These are phyloP conservation scores for Daldinia caldariorum DNA, from an alignment of 495 filamentous ascomycete species.

Conservation along the genomic window DNA sequence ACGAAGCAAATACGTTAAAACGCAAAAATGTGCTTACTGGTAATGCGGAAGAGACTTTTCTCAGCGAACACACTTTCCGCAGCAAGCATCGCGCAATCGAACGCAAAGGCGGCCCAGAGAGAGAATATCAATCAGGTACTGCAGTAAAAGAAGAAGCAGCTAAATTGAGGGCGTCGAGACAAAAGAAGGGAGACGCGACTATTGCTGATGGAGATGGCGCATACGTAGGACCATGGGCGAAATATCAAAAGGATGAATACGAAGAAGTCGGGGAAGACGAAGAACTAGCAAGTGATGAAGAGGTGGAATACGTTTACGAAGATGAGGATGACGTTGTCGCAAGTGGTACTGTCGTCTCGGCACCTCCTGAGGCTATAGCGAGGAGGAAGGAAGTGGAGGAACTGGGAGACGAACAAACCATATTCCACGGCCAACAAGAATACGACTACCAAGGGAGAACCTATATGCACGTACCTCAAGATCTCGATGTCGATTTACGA, in stretches of 20 bases:
- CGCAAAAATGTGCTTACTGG: constrained; percentile 94
- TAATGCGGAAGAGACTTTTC: constrained; percentile 83
- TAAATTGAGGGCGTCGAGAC: constrained; percentile 72
- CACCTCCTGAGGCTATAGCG: constrained; percentile 65
- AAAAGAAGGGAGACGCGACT: constrained; percentile 83
- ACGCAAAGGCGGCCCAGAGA: constrained; percentile 55
- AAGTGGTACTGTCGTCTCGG: constrained; percentile 62
- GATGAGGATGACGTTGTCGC: constrained; percentile 65
- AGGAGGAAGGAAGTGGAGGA: constrained; percentile 66
- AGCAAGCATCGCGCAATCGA: constrained; percentile 82
- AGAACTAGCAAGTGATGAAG: constrained; percentile 79
- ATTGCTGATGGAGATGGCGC: constrained; percentile 85
- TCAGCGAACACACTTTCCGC: constrained; percentile 90
- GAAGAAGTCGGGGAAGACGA: constrained; percentile 66
- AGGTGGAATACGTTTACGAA: constrained; percentile 76
- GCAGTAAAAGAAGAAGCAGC: constrained; percentile 73
- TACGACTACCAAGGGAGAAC: constrained; percentile 93
- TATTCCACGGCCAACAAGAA: constrained; percentile 83
- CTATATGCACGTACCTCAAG: constrained; percentile 96
- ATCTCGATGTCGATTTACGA: constrained; percentile 86
- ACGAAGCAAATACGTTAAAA: constrained; percentile 67
- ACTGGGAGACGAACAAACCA: constrained; percentile 77
- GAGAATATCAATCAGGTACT: constrained; percentile 51
- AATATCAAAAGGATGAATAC: constrained; percentile 73
- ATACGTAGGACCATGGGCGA: constrained; percentile 95